Evolutionary conservation across 2,329 filamentous ascomycete species (phyloP).

Genomic region (Hymenoscyphus repandus): DNA sequence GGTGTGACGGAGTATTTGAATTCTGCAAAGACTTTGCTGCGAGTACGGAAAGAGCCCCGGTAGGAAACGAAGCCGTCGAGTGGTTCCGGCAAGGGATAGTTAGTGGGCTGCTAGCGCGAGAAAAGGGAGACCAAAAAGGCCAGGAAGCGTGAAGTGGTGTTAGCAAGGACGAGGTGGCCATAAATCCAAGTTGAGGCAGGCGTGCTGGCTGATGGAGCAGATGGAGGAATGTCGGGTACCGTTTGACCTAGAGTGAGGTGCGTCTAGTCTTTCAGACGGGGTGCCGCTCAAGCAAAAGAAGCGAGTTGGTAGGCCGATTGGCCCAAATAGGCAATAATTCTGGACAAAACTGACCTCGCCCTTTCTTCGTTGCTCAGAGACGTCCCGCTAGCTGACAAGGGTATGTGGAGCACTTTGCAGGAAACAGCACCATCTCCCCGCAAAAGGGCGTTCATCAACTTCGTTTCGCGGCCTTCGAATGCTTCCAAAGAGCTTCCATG

Average conservation of each 20-base stretch:
- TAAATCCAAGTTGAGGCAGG: too few relatives aligned
- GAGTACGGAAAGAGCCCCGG: slow-evolving; percentile 11
- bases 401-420: neutral
- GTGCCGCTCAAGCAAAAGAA: too few relatives aligned
- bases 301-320: too few relatives aligned
- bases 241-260: too few relatives aligned
- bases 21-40: slow-evolving; percentile 19
- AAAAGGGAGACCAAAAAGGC: too few relatives aligned
- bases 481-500: slow-evolving; percentile 20
- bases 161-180: too few relatives aligned
- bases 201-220: too few relatives aligned
- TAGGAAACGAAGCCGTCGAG: neutral
- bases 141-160: too few relatives aligned
- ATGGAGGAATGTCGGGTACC: too few relatives aligned
- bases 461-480: slow-evolving; percentile 4
- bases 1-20: slow-evolving; percentile 24
- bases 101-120: neutral
- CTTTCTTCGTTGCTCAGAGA: neutral
- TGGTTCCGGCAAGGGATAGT: neutral
- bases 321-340: too few relatives aligned
- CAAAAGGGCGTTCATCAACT: neutral
- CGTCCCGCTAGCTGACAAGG: too few relatives aligned
- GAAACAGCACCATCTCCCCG: neutral
- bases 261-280: too few relatives aligned
- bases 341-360: neutral